Evolutionary conservation across 2,329 filamentous ascomycete genomes (phyloP).

Genomic region (Neurospora crassa): DNA sequence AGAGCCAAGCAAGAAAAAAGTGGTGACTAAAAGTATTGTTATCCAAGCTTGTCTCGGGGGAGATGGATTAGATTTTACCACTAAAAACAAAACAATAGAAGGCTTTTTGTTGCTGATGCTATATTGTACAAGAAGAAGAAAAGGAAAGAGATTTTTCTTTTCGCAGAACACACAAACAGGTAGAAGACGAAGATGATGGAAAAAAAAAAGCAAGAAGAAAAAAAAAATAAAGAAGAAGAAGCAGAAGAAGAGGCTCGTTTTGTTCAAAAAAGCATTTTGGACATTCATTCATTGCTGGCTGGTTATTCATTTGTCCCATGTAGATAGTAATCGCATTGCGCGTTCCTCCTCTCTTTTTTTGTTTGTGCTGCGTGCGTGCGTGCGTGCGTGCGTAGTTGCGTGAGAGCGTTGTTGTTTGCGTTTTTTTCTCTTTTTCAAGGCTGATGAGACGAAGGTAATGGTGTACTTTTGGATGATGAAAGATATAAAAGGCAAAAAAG

Average conservation of each 20-base stretch:
- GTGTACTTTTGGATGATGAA: background rate
- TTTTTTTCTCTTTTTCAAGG: background rate
- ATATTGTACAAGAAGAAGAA: too few species aligned
- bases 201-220: background rate
- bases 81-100: too few species aligned
- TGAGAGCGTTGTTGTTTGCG: background rate
- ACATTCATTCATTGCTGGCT: conserved; percentile 1
- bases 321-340: background rate
- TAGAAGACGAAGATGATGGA: too few species aligned
- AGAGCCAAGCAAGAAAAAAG: too few species aligned
- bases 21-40: too few species aligned
- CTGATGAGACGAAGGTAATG: background rate
- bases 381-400: background rate
- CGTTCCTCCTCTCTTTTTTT: background rate
- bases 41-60: too few species aligned
- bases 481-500: too few species aligned
- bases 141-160: too few species aligned
- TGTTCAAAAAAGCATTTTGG: background rate
- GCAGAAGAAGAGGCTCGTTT: background rate
- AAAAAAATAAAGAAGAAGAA: background rate
- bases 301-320: background rate
- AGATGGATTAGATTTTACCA: too few species aligned
- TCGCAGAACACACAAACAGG: too few species aligned
- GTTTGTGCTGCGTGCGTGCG: background rate
- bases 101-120: too few species aligned